Evolutionary conservation across 2,329 filamentous ascomycete genomes (phyloP).

Genomic region (Alternaria hordeiaustralica): DNA sequence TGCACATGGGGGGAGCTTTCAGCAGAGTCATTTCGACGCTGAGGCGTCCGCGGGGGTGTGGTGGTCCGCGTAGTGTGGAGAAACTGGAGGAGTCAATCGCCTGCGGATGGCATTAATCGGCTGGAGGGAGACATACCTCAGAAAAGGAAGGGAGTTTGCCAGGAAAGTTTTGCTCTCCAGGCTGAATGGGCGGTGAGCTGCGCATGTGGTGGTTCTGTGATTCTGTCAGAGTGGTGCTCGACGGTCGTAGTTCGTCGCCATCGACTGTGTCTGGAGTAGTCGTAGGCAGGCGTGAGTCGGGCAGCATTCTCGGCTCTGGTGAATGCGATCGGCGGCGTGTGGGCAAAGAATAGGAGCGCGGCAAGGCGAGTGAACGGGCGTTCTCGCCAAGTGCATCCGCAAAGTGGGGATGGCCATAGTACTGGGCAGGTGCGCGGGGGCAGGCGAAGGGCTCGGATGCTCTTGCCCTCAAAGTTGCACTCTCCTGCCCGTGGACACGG

Average conservation of each 20-base stretch:
- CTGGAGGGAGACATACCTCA: conserved; percentile 28
- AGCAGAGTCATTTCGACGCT: conserved; percentile 32
- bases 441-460: not conserved
- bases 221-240: conserved; percentile 16
- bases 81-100: conserved; percentile 29
- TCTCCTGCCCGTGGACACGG: not conserved
- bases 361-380: not conserved
- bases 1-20: conserved; percentile 37
- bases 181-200: conserved; percentile 44
- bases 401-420: not conserved
- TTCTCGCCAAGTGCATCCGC: not conserved
- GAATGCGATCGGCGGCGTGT: not conserved
- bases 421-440: not conserved
- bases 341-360: not conserved
- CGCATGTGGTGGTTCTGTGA: conserved; percentile 38
- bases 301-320: not conserved
- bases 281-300: not conserved
- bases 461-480: not conserved
- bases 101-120: no score
- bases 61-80: conserved; percentile 36
- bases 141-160: conserved; percentile 41
- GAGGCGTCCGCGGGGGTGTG: conserved; percentile 44
- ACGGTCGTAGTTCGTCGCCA: not conserved
- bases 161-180: conserved; percentile 34
- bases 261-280: not conserved